Evolutionary conservation across 352 stramenopile genomes (phyloP).

Genomic region (Lagenidium sp.): DNA sequence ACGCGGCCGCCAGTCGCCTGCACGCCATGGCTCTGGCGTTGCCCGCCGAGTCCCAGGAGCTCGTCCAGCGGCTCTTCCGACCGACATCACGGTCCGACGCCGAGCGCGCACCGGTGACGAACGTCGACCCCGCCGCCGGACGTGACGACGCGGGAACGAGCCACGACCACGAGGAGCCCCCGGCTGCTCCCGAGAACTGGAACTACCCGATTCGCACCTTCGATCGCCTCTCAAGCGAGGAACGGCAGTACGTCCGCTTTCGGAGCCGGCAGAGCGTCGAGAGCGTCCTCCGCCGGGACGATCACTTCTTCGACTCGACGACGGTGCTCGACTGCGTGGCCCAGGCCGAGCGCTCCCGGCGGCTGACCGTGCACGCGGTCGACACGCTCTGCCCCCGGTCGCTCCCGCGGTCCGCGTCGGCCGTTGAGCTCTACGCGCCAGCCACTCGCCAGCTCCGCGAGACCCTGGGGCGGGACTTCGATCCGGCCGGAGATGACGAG

Average conservation of each 20-base stretch:
- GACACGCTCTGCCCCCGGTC: slow-evolving; percentile 17
- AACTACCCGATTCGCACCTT: slow-evolving; percentile 62
- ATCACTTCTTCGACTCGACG: slow-evolving; percentile 54
- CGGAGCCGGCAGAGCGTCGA: slow-evolving; percentile 43
- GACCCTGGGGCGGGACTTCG: slow-evolving; percentile 21
- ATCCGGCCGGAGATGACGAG: slow-evolving; percentile 6
- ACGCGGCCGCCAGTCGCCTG: too few species aligned
- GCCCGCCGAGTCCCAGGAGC: slow-evolving; percentile 6
- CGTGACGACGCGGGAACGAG: too few species aligned
- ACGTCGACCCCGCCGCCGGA: too few species aligned
- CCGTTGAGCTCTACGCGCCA: too few species aligned
- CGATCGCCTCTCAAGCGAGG: slow-evolving; percentile 40
- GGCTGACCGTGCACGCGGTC: slow-evolving; percentile 43
- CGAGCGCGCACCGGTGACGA: too few species aligned
- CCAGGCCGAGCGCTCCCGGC: slow-evolving; percentile 50
- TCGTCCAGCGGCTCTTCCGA: slow-evolving; percentile 22
- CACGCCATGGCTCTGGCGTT: too few species aligned
- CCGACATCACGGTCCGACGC: background rate
- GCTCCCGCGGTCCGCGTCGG: background rate
- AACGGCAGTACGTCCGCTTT: slow-evolving; percentile 53
- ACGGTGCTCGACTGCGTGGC: slow-evolving; percentile 61
- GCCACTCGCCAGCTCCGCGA: slow-evolving; percentile 4
- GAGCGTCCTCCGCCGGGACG: slow-evolving; percentile 42
- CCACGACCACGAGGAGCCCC: background rate
- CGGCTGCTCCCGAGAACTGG: slow-evolving; percentile 27